Evolutionary conservation across 2,329 filamentous ascomycete genomes (phyloP), one percentile per base, ranked within the genome.

Genomic region (Hymenoscyphus infarciens): DNA sequence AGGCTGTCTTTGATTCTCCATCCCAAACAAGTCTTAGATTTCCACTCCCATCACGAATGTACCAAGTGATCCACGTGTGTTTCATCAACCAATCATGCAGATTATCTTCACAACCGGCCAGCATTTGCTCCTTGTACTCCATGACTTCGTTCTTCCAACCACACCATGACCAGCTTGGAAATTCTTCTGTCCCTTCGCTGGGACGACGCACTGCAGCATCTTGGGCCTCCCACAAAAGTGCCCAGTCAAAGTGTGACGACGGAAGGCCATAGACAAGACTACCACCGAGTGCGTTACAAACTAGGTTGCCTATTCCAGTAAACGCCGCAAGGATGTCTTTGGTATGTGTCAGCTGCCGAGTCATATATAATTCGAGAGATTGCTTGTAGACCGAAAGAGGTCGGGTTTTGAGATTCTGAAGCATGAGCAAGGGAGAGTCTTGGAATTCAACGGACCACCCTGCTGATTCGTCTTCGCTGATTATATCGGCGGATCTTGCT

Each of bases 51-150:
- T 76, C 73, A 16, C 75, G 65, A 1, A 76, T 71, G 39, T 71
- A 72, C 74, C 74, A 77, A 6, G 65, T 58, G 35, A 77, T 77
- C 75, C 75, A 77, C 0, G 75, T 77, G 52, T 73, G 75, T 2
- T 67, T 57, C 16, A 63, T 64, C 6, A 77, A 66, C 75, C 75
- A 77, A n/a, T 74, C 68, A 1, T 66, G 63, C 1, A 76, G 65
- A 60, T 76, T 71, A 5, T 59, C 56, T 7, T 73, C 56, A 35
- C 65, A 67, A 19, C 71, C 73, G 1, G 63, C 66, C 2, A 75
- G 45, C 35, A 56, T 45, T 6, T 45, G 8, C 29, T 31, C 38
- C 27, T 42, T 61, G 22, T 61, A 61, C 22, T 49, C 53, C 31
- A 57, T 56, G 25, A 56, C 53, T 33, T 11, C 65, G 5, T 65